phyloP scores from a whole-genome alignment of 805 yeast species.

The Danielia reshetovae region DNA sequence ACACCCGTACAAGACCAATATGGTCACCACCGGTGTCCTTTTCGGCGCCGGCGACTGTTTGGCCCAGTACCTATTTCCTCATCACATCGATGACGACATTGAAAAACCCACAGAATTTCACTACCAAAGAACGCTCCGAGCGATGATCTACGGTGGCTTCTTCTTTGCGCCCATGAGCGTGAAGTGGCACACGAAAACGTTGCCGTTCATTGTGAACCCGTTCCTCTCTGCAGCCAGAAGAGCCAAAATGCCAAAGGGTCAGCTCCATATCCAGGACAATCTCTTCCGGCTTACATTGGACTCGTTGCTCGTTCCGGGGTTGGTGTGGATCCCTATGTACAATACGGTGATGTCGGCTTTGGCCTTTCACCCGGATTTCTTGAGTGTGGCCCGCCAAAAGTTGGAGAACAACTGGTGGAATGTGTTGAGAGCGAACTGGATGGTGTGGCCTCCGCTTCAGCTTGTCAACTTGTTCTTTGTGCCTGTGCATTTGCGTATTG shows the following conservation, averaged over 20 bases:
- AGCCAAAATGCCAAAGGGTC: slow-evolving; percentile 6
- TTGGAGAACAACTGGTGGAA: slow-evolving; percentile 38
- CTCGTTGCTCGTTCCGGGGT: slow-evolving; percentile 33
- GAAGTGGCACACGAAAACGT: slow-evolving; percentile 34
- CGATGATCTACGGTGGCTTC: slow-evolving; percentile 34
- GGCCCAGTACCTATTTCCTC: slow-evolving; percentile 40
- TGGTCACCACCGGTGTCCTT: slow-evolving; percentile 47
- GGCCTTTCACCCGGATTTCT: slow-evolving; percentile 33
- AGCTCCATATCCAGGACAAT: slow-evolving; percentile 20
- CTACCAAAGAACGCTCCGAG: slow-evolving; percentile 30
- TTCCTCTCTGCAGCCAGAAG: slow-evolving; percentile 19
- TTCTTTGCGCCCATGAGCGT: slow-evolving; percentile 40
- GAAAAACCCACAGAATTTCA: slow-evolving; percentile 21
- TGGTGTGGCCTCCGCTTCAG: slow-evolving; percentile 42
- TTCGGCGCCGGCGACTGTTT: slow-evolving; percentile 41
- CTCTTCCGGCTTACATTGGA: slow-evolving; percentile 28
- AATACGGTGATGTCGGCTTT: slow-evolving; percentile 35
- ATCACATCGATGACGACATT: slow-evolving; percentile 16
- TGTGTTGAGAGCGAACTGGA: slow-evolving; percentile 38
- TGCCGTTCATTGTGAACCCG: slow-evolving; percentile 35
- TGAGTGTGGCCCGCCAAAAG: slow-evolving; percentile 30
- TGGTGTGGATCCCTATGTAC: slow-evolving; percentile 42
- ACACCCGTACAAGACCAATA: slow-evolving; percentile 52
- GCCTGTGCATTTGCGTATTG: slow-evolving; percentile 37
- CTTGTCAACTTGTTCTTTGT: slow-evolving; percentile 32